Evolutionary conservation across 73 alveolate species (phyloP).

Genomic region (Paramecium caudatum): DNA sequence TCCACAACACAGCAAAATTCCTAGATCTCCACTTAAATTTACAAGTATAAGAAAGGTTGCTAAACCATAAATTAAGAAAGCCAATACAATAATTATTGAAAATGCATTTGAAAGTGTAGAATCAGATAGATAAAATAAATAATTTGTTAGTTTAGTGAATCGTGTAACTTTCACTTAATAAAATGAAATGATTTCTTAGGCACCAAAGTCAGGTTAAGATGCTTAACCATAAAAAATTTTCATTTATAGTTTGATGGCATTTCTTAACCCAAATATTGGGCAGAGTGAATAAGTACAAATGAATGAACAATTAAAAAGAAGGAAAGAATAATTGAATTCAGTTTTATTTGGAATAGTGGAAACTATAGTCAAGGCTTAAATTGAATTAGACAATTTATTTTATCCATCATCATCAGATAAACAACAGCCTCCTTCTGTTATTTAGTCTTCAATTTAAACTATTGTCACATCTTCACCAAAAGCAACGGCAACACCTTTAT

Average conservation of each 20-base stretch:
- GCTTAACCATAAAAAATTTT: neutral
- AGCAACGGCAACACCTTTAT: neutral
- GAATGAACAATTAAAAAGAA: constrained; percentile 42
- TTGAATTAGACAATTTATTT: constrained; percentile 4
- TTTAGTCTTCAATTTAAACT: neutral
- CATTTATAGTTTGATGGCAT: neutral
- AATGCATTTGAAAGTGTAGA: constrained; percentile 51
- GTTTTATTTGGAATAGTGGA: neutral
- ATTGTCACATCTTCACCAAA: neutral
- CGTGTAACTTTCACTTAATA: neutral
- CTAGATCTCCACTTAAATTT: constrained; percentile 22
- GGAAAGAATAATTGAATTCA: neutral
- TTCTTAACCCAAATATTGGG: neutral
- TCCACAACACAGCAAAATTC: neutral
- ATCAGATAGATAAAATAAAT: constrained; percentile 38
- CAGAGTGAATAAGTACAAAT: neutral
- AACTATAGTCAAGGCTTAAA: neutral
- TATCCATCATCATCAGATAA: neutral
- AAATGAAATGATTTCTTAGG: constrained; percentile 34
- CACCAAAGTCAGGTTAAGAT: constrained; percentile 58
- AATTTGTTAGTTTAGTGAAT: neutral
- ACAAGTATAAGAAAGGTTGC: neutral
- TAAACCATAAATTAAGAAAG: neutral
- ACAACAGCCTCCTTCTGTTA: neutral
- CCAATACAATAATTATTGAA: constrained; percentile 42